phyloP scores from a whole-genome alignment of 257 asterid genomes.

The Cinchona pubescens region DNA sequence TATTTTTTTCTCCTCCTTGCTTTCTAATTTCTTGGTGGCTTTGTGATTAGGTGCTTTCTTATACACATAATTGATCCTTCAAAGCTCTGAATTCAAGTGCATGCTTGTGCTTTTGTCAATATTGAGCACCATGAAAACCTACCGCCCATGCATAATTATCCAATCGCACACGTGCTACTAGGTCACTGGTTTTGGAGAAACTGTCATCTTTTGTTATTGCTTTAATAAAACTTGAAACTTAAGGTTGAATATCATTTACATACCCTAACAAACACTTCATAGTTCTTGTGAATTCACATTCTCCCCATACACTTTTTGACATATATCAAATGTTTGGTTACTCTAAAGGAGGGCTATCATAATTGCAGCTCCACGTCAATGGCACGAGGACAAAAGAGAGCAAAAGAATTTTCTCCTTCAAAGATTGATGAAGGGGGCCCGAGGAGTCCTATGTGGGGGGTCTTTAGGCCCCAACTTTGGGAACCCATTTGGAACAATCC shows the following conservation, averaged over 20 bases:
- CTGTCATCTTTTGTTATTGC: neutral
- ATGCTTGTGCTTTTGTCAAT: conserved; percentile 23
- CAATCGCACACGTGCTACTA: conserved; percentile 13
- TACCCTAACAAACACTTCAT: neutral
- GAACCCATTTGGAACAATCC: neutral
- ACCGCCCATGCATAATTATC: conserved; percentile 11
- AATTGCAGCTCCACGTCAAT: neutral
- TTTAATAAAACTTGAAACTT: conserved; percentile 13
- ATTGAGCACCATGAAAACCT: conserved; percentile 16
- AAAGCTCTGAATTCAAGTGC: neutral
- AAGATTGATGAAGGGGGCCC: neutral
- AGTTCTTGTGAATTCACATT: neutral
- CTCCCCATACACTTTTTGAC: neutral
- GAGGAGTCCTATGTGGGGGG: neutral
- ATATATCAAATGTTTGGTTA: neutral
- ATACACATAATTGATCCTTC: conserved; percentile 6
- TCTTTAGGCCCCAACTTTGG: neutral
- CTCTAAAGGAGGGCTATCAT: neutral
- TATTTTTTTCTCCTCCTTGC: neutral
- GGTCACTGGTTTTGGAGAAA: conserved; percentile 5
- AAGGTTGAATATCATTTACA: conserved; percentile 4
- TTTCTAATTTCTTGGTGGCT: neutral
- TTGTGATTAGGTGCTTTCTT: conserved; percentile 8
- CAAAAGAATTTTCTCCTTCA: neutral
- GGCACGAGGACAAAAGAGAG: neutral